Evolutionary conservation across 2,329 filamentous ascomycete species (phyloP), one percentile per base, ranked within the genome.

Genomic region (Talaromyces funiculosus): DNA sequence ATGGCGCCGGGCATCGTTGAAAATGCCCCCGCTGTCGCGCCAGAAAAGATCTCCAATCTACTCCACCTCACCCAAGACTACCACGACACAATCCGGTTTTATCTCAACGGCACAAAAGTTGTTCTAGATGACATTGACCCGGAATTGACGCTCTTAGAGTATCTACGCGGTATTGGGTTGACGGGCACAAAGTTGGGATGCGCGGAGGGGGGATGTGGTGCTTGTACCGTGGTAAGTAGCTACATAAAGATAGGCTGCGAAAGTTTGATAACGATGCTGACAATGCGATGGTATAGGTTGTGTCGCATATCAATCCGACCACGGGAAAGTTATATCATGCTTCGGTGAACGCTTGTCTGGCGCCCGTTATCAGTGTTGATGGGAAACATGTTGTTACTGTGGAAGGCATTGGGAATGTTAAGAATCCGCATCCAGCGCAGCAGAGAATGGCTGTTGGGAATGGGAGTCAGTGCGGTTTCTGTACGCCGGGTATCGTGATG

Each of bases 361-460:
- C 94, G 10, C 94, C 94, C 6, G 82, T 99, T 51, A 90, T 92
- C 66, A 96, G 92, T 69, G 84, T 97, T 45, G 94, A 97, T 73
- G 94, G 94, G 47, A 99, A 99, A 74, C 94, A 99, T 82, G 91
- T 97, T 70, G 92, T 99, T 71, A 99, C 94, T 3, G 88, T 99
- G 42, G 94, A 99, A 76, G 94, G 94, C 6, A 97, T 99, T 68
- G 94, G 94, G 10, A 90, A 89, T 72, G 87, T 90, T 29, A 88
- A 94, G 73, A 85, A 82, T 43, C 94, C 94, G 4, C 94, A 99
- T 78, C 90, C 93, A 1, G 81, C 88, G 3, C 94, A 97, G 73
- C 92, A 97, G 77, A 84, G 94, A 53, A 89, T 99, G 68, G 93
- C 94, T 18, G 90, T 90, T 75, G 85, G 89, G 33, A 94, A 96